Base-by-base conservation (phyloP, 2,329 filamentous ascomycete species). In the Sclerotinia minor region DNA sequence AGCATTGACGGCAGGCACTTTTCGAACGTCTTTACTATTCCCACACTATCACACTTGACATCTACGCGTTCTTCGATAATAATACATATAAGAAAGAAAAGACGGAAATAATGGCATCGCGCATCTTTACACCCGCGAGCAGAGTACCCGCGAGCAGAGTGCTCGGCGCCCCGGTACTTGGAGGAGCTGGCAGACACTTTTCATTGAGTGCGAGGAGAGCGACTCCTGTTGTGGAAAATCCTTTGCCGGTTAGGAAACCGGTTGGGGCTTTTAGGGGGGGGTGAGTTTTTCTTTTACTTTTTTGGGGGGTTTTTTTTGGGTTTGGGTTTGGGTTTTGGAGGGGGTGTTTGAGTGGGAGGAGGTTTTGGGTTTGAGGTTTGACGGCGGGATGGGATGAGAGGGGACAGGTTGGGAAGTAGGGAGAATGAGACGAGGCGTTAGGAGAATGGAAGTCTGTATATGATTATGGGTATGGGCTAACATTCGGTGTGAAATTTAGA, bases 251-350 rank as follows among this genome's bases (percentile, higher is more conserved):
- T n/a, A 83, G 82, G 77, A 90, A 86, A 78, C 89, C 89, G 9
- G 84, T 91, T 64, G 89, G 89, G 67, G 89, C 89, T 73, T 91
- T 91, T 77, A 81, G 89, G 76, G 89, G 88, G 82, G 88, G 88
- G 89, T 91, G 79, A 83, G 87, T 82, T 59, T 58, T 52, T 60
- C 19, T 50, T 58, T 38, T 6, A 32, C n/a, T n/a, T n/a, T n/a
- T n/a, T n/a, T n/a, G n/a, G n/a, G n/a, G n/a, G n/a, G n/a, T n/a
- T n/a, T n/a, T n/a, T n/a, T n/a, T n/a, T n/a, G n/a, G n/a, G n/a
- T n/a, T n/a, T n/a, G n/a, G n/a, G n/a, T n/a, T n/a, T 13, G 13
- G 5, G 19, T 35, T 44, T 35, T 11, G 11, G 60, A 4, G 8
- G 41, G 41, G 24, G 17, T 26, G 11, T 2, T 24, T 45, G 38